Conservation (phyloP, 1,284 basidiomycete genomes). For the Austroboletus olivaceoglutinosus region DNA sequence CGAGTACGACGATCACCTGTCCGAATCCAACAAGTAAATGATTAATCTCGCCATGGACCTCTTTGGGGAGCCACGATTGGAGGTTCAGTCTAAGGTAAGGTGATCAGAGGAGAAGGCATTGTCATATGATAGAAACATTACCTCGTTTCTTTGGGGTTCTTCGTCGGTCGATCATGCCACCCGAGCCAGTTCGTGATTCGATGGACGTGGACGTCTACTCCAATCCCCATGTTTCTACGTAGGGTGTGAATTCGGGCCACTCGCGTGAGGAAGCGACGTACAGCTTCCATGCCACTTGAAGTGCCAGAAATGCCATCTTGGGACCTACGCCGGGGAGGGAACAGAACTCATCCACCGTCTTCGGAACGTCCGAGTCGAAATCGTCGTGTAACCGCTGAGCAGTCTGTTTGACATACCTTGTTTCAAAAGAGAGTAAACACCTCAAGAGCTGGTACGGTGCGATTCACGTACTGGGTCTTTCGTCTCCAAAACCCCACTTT, state of each 20-base stretch:
- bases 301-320: constrained; percentile 86
- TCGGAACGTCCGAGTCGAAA: constrained; percentile 79
- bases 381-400: constrained; percentile 65
- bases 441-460: not conserved
- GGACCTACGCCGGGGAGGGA: constrained; percentile 86
- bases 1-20: constrained; percentile 54
- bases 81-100: constrained; percentile 68
- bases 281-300: constrained; percentile 87
- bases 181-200: constrained; percentile 89
- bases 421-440: not conserved
- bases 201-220: constrained; percentile 96
- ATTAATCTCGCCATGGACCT: constrained; percentile 82
- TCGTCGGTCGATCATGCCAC: constrained; percentile 86
- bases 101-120: not conserved
- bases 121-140: constrained; percentile 23
- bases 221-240: constrained; percentile 85
- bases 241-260: too few species aligned
- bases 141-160: constrained; percentile 46
- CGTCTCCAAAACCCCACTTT: constrained; percentile 94
- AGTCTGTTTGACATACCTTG: constrained; percentile 72
- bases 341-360: constrained; percentile 83
- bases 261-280: constrained; percentile 40
- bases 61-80: constrained; percentile 86
- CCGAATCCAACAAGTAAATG: constrained; percentile 90
- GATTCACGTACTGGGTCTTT: constrained; percentile 67